Base-by-base conservation (phyloP, 345 rosid species). In the Salix suchowensis region DNA sequence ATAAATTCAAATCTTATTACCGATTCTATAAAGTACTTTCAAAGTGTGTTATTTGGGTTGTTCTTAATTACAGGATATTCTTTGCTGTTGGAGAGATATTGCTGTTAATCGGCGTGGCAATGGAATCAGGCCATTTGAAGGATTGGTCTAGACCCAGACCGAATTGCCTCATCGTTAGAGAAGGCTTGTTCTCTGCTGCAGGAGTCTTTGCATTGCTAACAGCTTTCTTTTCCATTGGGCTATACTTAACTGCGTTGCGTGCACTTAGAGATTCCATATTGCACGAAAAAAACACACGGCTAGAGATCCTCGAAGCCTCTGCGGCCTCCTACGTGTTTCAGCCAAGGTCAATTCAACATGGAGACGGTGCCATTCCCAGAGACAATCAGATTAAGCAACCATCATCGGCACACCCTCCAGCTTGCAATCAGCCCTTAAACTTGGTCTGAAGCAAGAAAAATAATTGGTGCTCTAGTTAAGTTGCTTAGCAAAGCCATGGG, bases 41-140 rank as follows among this genome's bases (percentile, higher is more conserved):
- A 36, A 36, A 36, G 37, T 36, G 37, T 36, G 37, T 36, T 36
- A 36, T 36, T 36, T 36, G 7, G 37, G 10, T 2, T 52, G 9
- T 1, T 13, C 37, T 40, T 4, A 24, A 65, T 2, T 26, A 15
- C 76, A 91, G 98, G 97, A 30, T 88, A 62, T 90, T 91, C 74
- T 95, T 95, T 80, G 90, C 93, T 0, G 89, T 91, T 71, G 94
- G 80, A 24, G 97, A 95, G 77, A 88, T 93, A 60, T 84, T 95
- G 70, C 39, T 95, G 73, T 68, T 93, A 78, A 86, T 93, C 18
- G 98, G 94, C 52, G 77, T 93, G 12, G 91, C 94, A 67, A 89
- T 95, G 28, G 98, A 95, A 87, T 93, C 98, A 37, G 96, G 97
- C 5, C 98, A 95, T 86, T 74, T 91, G 32, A 93, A 75, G 70